phyloP scores from a whole-genome alignment of 108 stramenopile species.

The Discostella stelligeroides region DNA sequence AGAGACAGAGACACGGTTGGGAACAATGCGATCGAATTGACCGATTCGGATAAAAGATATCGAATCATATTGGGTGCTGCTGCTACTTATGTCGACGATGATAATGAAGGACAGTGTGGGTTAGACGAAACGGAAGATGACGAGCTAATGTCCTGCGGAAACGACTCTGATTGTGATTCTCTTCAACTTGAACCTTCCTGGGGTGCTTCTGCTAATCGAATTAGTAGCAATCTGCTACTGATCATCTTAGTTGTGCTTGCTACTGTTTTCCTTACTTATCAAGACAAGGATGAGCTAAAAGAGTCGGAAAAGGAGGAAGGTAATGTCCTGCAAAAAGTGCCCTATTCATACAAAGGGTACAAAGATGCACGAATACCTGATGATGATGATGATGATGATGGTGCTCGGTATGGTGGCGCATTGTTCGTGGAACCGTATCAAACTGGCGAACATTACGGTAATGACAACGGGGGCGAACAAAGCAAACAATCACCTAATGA shows the following conservation, averaged over 20 bases:
- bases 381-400: constrained; percentile 38
- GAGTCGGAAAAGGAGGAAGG: constrained; percentile 10
- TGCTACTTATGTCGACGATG: no score
- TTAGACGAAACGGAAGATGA: no score
- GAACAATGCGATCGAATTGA: no score
- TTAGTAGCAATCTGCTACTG: constrained; percentile 16
- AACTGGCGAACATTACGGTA: background rate
- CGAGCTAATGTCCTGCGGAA: background rate
- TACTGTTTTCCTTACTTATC: constrained; percentile 4
- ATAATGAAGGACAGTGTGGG: no score
- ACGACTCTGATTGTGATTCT: constrained; percentile 10
- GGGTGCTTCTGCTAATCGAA: background rate
- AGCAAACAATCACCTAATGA: background rate
- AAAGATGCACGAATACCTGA: constrained; percentile 42
- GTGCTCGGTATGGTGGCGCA: constrained; percentile 24
- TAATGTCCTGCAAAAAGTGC: constrained; percentile 10
- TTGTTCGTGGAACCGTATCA: background rate
- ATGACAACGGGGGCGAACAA: background rate
- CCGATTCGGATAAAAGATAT: no score
- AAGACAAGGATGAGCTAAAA: constrained; percentile 11
- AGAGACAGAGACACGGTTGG: no score
- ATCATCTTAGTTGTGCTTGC: constrained; percentile 7
- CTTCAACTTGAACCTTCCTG: background rate
- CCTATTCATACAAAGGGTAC: constrained; percentile 33
- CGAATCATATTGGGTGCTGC: no score